Conservation (phyloP, 345 rosid species). For the Salix exigua region DNA sequence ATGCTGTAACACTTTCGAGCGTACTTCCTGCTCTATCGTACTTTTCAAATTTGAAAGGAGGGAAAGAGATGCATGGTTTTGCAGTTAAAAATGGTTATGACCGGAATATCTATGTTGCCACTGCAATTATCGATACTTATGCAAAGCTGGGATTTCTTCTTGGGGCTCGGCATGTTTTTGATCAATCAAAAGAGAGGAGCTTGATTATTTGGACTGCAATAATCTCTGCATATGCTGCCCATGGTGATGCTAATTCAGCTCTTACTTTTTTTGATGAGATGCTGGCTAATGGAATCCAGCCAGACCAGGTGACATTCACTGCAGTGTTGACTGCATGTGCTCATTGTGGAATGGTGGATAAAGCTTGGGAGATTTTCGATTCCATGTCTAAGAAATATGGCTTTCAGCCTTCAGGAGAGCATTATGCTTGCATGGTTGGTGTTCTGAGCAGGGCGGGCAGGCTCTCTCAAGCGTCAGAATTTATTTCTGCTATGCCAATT, state of each 20-base stretch:
- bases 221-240: constrained; percentile 68
- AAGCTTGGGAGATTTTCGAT: constrained; percentile 53
- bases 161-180: constrained; percentile 58
- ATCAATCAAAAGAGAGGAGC: constrained; percentile 48
- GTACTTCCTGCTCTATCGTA: constrained; percentile 54
- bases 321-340: constrained; percentile 75
- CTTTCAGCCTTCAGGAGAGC: constrained; percentile 60
- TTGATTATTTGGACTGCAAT: constrained; percentile 84
- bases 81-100: constrained; percentile 53
- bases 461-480: constrained; percentile 66
- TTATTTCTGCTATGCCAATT: constrained; percentile 60
- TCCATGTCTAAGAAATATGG: constrained; percentile 44
- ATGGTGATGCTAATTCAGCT: constrained; percentile 62
- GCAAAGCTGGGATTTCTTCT: constrained; percentile 62
- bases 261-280: constrained; percentile 52
- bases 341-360: constrained; percentile 61
- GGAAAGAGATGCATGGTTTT: constrained; percentile 68
- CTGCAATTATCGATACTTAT: constrained; percentile 67
- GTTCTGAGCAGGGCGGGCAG: constrained; percentile 72
- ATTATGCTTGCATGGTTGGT: constrained; percentile 79
- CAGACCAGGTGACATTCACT: constrained; percentile 68
- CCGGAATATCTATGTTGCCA: constrained; percentile 51
- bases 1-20: constrained; percentile 59
- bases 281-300: constrained; percentile 47
- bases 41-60: constrained; percentile 61